Evolutionary conservation across 768 basidiomycete species (phyloP).

Genomic region (Leccinum variicolor): DNA sequence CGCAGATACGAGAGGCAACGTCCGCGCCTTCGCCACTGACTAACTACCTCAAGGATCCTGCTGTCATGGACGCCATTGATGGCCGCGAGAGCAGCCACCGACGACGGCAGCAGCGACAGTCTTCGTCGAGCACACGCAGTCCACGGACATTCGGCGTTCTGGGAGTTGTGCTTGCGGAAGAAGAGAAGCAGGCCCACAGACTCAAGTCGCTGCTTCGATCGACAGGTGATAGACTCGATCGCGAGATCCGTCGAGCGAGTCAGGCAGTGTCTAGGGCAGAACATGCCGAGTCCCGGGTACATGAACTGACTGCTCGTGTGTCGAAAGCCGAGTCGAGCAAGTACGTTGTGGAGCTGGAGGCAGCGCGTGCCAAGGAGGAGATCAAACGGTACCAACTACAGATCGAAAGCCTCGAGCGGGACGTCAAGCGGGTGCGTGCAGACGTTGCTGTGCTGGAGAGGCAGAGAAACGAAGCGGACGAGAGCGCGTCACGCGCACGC

Average conservation of each 20-base stretch:
- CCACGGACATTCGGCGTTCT: constrained; percentile 38
- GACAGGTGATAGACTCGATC: constrained; percentile 53
- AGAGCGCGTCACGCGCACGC: constrained; percentile 40
- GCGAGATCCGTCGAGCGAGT: constrained; percentile 54
- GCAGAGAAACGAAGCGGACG: constrained; percentile 40
- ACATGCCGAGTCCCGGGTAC: constrained; percentile 47
- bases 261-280: constrained; percentile 49
- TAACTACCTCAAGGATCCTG: constrained; percentile 44
- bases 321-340: constrained; percentile 41
- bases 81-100: constrained; percentile 25
- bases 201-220: constrained; percentile 51
- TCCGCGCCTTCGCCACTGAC: constrained; percentile 44
- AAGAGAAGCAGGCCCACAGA: constrained; percentile 54
- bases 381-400: constrained; percentile 44
- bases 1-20: constrained; percentile 43
- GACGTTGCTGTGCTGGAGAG: constrained; percentile 34
- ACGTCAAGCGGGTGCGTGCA: constrained; percentile 35
- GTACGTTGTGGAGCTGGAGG: constrained; percentile 37
- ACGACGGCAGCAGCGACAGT: constrained; percentile 28
- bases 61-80: constrained; percentile 35
- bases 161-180: constrained; percentile 46
- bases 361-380: constrained; percentile 43
- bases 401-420: constrained; percentile 45
- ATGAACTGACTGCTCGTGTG: constrained; percentile 37
- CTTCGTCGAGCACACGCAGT: constrained; percentile 38